phyloP scores from a whole-genome alignment of 345 rosid genomes.

The Gossypium rotundifolium region DNA sequence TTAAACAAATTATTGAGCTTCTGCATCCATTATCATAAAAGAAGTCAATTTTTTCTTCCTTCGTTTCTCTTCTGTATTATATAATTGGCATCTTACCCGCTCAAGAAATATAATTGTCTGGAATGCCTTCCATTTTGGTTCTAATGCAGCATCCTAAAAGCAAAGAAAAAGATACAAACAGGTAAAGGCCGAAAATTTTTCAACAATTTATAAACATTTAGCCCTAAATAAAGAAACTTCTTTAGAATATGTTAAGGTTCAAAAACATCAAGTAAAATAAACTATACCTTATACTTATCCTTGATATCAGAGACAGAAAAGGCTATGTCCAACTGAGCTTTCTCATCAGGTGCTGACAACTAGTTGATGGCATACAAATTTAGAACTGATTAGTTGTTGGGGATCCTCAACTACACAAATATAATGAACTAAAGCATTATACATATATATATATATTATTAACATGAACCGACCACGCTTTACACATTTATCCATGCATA shows the following conservation, averaged over 20 bases:
- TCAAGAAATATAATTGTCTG: constrained; percentile 81
- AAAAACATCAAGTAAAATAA: not conserved
- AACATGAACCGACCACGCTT: not conserved
- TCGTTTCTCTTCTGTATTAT: not conserved
- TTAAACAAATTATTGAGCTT: not conserved
- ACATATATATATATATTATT: not conserved
- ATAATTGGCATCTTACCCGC: constrained; percentile 41
- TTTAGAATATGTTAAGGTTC: not conserved
- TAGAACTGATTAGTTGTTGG: not conserved
- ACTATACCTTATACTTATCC: constrained; percentile 64
- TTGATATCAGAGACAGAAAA: constrained; percentile 58
- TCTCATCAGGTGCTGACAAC: constrained; percentile 30
- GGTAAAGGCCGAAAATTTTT: not conserved
- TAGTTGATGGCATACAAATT: constrained; percentile 17
- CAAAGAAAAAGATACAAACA: constrained; percentile 10
- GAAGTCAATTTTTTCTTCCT: not conserved
- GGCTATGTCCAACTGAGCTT: constrained; percentile 30
- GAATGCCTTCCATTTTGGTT: constrained; percentile 92
- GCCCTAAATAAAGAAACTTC: constrained; percentile 3
- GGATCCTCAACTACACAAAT: not conserved
- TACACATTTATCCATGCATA: not conserved
- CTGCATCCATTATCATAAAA: not conserved
- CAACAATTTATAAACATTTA: not conserved
- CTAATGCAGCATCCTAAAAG: constrained; percentile 57
- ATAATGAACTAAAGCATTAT: not conserved